Evolutionary conservation across 148 eudicot genomes (phyloP).

Genomic region (Rheum nobile): DNA sequence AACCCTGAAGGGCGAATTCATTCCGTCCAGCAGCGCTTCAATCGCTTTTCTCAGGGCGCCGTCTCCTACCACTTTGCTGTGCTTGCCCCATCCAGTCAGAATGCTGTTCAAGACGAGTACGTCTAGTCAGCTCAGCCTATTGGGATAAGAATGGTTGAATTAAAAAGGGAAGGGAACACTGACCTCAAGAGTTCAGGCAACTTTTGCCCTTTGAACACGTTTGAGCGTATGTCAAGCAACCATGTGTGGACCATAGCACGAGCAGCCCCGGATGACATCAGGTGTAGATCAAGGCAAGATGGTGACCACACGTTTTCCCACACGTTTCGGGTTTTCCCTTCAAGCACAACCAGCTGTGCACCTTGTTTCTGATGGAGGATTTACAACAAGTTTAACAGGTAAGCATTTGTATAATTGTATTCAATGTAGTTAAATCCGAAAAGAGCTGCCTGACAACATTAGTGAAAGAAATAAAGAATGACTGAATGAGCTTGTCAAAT

Average conservation of each 20-base stretch:
- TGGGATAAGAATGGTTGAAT: not conserved
- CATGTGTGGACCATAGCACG: slow-evolving; percentile 94
- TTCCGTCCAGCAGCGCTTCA: slow-evolving; percentile 63
- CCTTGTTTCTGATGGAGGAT: slow-evolving; percentile 51
- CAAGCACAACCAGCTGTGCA: slow-evolving; percentile 85
- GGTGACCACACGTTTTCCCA: slow-evolving; percentile 86
- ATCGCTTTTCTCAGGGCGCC: slow-evolving; percentile 63
- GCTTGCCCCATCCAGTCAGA: slow-evolving; percentile 97
- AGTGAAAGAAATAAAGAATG: not conserved
- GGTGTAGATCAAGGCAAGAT: slow-evolving; percentile 84
- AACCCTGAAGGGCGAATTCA: slow-evolving; percentile 69
- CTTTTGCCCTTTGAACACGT: slow-evolving; percentile 68
- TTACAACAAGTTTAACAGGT: not conserved
- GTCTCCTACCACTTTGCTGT: slow-evolving; percentile 91
- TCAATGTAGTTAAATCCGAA: not conserved
- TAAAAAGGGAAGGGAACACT: not conserved
- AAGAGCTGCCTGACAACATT: not conserved
- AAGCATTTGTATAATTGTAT: not conserved
- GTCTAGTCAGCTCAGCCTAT: not conserved
- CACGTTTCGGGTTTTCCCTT: slow-evolving; percentile 79
- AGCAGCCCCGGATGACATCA: slow-evolving; percentile 99
- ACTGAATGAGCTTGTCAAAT: not conserved
- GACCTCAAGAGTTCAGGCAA: slow-evolving; percentile 58
- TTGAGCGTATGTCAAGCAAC: slow-evolving; percentile 67
- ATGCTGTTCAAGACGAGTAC: slow-evolving; percentile 39